Percentiles rank a stretch among this genome's conserved stretches.
Evolutionary conservation across 257 asterid genomes (phyloP).

Genomic region (Solanum clarkiae): DNA sequence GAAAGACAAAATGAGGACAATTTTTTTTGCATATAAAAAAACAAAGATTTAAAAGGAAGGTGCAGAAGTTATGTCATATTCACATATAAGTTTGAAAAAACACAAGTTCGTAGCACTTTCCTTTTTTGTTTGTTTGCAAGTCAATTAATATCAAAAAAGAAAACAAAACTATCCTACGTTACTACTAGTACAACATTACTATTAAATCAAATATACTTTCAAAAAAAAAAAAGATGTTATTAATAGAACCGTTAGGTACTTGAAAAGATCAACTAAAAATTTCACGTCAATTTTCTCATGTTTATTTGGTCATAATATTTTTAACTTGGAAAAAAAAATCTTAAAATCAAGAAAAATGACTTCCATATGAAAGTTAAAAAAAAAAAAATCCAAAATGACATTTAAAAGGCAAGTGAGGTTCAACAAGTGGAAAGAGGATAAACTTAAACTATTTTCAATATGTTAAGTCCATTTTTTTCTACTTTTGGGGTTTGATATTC

Average conservation of each 20-base stretch:
- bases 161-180: neutral
- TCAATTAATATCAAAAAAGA: neutral
- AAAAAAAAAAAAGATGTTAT: neutral
- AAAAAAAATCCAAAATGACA: too few relatives aligned
- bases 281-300: too few relatives aligned
- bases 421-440: too few relatives aligned
- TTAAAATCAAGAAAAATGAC: too few relatives aligned
- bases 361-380: too few relatives aligned
- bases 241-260: neutral
- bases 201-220: neutral
- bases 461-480: too few relatives aligned
- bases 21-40: neutral
- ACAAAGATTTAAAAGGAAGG: neutral
- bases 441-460: too few relatives aligned
- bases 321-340: too few relatives aligned
- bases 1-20: neutral
- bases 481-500: too few relatives aligned
- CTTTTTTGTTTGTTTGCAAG: neutral
- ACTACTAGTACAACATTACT: neutral
- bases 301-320: too few relatives aligned
- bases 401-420: too few relatives aligned
- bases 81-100: neutral
- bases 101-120: constrained; percentile 1
- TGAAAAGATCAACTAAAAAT: neutral
- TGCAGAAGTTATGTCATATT: neutral